phyloP scores from a whole-genome alignment of 75 land plant genomes.

The Larix kaempferi region DNA sequence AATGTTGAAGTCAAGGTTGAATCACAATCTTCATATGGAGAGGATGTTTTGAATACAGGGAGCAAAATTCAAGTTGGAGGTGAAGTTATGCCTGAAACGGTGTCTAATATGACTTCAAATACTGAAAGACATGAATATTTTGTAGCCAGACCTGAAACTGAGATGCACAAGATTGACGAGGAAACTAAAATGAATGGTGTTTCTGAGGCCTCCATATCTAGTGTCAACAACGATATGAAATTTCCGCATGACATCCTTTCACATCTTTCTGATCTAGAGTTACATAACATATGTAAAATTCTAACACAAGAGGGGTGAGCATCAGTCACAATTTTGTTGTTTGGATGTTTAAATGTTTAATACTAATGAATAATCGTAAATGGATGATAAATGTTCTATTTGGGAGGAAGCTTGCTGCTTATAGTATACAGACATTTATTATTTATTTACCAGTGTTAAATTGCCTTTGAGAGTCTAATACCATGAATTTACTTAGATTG shows the following conservation, averaged over 20 bases:
- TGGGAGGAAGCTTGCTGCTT: too few relatives aligned
- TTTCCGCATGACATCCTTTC: slow-evolving; percentile 17
- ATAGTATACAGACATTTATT: too few relatives aligned
- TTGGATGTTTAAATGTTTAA: too few relatives aligned
- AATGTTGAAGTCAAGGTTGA: slow-evolving; percentile 56
- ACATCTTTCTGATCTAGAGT: slow-evolving; percentile 33
- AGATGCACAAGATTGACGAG: slow-evolving; percentile 13
- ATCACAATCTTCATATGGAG: slow-evolving; percentile 17
- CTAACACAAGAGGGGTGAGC: slow-evolving; percentile 21
- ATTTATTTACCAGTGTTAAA: too few relatives aligned
- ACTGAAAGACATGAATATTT: too few relatives aligned
- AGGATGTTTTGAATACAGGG: neutral
- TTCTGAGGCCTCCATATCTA: slow-evolving; percentile 21
- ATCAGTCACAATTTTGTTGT: neutral
- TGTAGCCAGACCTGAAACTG: slow-evolving; percentile 4
- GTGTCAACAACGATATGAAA: slow-evolving; percentile 8
- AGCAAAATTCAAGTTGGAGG: too few relatives aligned
- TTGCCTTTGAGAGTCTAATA: too few relatives aligned
- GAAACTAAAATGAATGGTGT: neutral
- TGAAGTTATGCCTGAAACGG: too few relatives aligned
- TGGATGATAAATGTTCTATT: too few relatives aligned
- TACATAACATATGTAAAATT: slow-evolving; percentile 33
- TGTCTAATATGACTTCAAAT: too few relatives aligned
- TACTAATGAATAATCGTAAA: too few relatives aligned
- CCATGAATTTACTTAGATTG: slow-evolving; percentile 20